A percentile compares a stretch with the other conserved stretches of the same genome.
These are phyloP conservation scores for Myriosclerotinia scirpicola DNA, from an alignment of 2,329 filamentous ascomycete genomes.

Conservation along the genomic window DNA sequence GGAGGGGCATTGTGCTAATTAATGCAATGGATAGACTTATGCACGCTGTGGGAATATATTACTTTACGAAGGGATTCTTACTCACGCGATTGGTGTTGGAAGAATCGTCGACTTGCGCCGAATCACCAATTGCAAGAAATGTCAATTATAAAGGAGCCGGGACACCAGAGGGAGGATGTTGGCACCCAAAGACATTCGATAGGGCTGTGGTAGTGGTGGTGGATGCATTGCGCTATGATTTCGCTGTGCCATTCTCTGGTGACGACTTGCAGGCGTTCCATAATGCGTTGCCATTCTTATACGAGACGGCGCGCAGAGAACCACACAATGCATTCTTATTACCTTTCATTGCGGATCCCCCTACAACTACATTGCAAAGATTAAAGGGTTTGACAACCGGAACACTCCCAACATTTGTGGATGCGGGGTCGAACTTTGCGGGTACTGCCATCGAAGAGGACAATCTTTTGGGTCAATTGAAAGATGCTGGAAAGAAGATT, in stretches of 20 bases:
- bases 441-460: slow-evolving; percentile 96
- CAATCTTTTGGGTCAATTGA: slow-evolving; percentile 66
- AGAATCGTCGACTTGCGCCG: slow-evolving; percentile 68
- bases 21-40: slow-evolving; percentile 46
- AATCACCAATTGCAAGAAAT: slow-evolving; percentile 61
- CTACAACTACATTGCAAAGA: slow-evolving; percentile 87
- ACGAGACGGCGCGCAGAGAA: slow-evolving; percentile 72
- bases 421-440: slow-evolving; percentile 91
- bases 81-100: slow-evolving; percentile 81
- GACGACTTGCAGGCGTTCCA: slow-evolving; percentile 63
- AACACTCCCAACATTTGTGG: slow-evolving; percentile 90
- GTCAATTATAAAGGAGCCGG: slow-evolving; percentile 34
- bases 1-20: slow-evolving; percentile 27
- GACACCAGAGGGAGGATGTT: slow-evolving; percentile 71
- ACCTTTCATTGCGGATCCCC: slow-evolving; percentile 95
- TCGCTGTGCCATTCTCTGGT: slow-evolving; percentile 71
- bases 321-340: slow-evolving; percentile 85
- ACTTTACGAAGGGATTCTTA: slow-evolving; percentile 94
- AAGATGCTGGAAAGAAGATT: slow-evolving; percentile 68
- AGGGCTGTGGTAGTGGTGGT: slow-evolving; percentile 89
- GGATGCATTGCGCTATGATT: slow-evolving; percentile 94
- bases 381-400: slow-evolving; percentile 94
- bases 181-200: slow-evolving; percentile 92
- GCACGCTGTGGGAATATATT: slow-evolving; percentile 78
- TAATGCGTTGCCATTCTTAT: slow-evolving; percentile 81